phyloP scores from a whole-genome alignment of 2,329 filamentous ascomycete species.

The Fusarium longipes region DNA sequence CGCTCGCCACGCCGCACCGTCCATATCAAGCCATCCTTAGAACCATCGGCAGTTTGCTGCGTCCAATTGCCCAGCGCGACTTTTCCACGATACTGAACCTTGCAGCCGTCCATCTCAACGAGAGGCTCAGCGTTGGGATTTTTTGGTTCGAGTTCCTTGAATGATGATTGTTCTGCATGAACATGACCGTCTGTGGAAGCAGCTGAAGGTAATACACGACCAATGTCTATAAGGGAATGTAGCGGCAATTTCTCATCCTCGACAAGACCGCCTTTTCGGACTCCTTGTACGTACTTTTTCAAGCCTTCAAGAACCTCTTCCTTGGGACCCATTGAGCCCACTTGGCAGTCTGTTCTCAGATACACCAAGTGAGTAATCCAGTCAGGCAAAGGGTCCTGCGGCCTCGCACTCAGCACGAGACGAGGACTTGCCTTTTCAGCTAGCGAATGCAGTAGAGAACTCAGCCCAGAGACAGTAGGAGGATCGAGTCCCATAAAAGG shows the following conservation, averaged over 20 bases:
- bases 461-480: constrained; percentile 78
- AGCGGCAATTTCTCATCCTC: constrained; percentile 63
- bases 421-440: constrained; percentile 75
- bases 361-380: constrained; percentile 91
- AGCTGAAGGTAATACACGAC: constrained; percentile 55
- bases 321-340: constrained; percentile 74
- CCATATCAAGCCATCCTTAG: constrained; percentile 78
- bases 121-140: constrained; percentile 70
- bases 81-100: constrained; percentile 82
- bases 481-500: constrained; percentile 98
- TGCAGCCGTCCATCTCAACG: constrained; percentile 88
- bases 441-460: constrained; percentile 74
- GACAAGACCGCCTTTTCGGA: constrained; percentile 55
- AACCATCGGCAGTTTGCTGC: constrained; percentile 64
- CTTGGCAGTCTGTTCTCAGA: constrained; percentile 72
- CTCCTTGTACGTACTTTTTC: constrained; percentile 59
- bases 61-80: constrained; percentile 84
- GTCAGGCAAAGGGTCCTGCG: constrained; percentile 86
- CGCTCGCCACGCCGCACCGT: constrained; percentile 83
- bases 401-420: constrained; percentile 80
- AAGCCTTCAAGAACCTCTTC: constrained; percentile 68
- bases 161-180: constrained; percentile 16
- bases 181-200: constrained; percentile 17
- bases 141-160: constrained; percentile 37
- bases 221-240: constrained; percentile 62